Base-by-base conservation (phyloP, 202 grass and related monocot genomes). In the Setaria italica region DNA sequence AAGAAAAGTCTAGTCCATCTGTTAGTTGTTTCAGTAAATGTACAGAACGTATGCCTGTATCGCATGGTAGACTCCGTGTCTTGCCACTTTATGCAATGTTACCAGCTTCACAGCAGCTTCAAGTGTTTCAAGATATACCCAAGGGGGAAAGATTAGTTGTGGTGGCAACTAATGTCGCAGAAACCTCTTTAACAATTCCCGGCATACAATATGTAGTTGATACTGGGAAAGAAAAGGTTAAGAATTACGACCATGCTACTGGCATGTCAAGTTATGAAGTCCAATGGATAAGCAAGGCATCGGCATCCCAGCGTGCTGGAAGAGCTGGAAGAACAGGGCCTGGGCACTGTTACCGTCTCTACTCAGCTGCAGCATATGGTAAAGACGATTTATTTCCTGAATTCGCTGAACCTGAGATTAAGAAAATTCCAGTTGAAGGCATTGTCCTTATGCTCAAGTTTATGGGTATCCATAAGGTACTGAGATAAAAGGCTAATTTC, bases 221-320 rank as follows among this genome's bases (percentile, higher is more conserved):
- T 80, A 99, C 97, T 60, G 97, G 97, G 51, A 99, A 99, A 90
- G 86, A 92, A 90, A 99, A 96, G 80, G 89, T 96, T 76, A 99
- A 99, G 88, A 94, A 91, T 76, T 99, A 96, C 54, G 76, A 91
- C 57, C 89, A 94, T 89, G 79, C 87, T 62, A 94, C 87, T 59
- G 94, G 97, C 21, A 94, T 90, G 80, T 91, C 94, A 79, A 90
- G 82, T 55, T 99, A 96, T 85, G 97, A 99, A 86, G 66, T 99
- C 60, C 81, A 64, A 58, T 99, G 97, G 97, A 99, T 99, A 91
- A 96, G 97, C 92, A 99, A 99, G 82, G 97, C 94, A 32, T 96
- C 94, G 47, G 94, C 93, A 34, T 89, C 91, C 68, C 97, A 99
- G 85, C 90, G 97, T 81, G 80, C 91, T 62, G 97, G 97, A 77